Evolutionary conservation across 2,329 filamentous ascomycete species (phyloP), one percentile per base, ranked within the genome.

Genomic region (Teratosphaeria epicoccoides): DNA sequence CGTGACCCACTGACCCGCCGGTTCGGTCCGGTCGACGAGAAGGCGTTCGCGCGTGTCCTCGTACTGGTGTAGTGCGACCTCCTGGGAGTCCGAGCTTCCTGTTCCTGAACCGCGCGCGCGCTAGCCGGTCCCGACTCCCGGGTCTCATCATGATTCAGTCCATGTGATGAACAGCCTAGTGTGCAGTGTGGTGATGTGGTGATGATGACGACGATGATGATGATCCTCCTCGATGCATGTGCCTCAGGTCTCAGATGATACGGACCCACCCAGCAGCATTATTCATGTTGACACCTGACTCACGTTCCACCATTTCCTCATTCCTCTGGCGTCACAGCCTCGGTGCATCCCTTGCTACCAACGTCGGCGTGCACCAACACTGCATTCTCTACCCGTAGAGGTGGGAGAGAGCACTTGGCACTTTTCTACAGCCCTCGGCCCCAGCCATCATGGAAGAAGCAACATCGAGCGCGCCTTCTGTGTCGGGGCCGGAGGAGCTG

Each of bases 321-420:
- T 17, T 40, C 33, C 20, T 40, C 14, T 9, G 20, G 33, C 33
- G 33, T 40, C 33, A 40, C 33, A 37, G 33, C 9, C 26, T 17
- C 7, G 33, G 9, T 7, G n/a, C 20, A 40, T 40, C 33, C 33
- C 33, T 40, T 40, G 33, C 33, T 40, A 20, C 33, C 9, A 17
- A 17, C 17, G 33, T 40, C 33, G 20, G 33, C 33, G 33, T 40
- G 33, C n/a, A 17, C 14, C 33, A 22, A 60, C 52, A 17, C 58
- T 68, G 66, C 64, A 68, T 63, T 65, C 66, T 2, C 56, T 68
- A 49, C 65, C 66, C 11, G 52, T 56, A 28, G n/a, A n/a, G n/a
- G n/a, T n/a, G n/a, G n/a, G n/a, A n/a, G n/a, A n/a, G n/a, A n/a
- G 50, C 52, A 46, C 66, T 63, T 52, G 67, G 66, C 65, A 59